Base-by-base conservation (phyloP, 2,329 filamentous ascomycete species). In the Sclerotiophoma versabilis region DNA sequence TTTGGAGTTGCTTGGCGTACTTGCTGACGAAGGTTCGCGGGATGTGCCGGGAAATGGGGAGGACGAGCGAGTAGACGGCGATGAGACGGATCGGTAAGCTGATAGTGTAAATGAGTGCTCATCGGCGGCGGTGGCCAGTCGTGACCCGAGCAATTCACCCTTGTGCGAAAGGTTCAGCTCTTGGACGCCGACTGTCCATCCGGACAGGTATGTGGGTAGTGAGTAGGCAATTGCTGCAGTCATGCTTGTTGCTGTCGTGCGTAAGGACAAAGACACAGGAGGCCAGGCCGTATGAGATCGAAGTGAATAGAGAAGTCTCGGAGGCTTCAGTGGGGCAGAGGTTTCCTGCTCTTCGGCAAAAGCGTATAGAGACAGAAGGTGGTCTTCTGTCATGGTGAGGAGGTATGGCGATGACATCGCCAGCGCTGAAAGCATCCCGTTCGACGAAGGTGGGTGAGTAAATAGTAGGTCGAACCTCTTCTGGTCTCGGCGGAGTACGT, bases 181-280 rank as follows among this genome's bases (percentile, higher is more conserved):
- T 73, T 98, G 93, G n/a, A 98, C 85, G 2, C 92, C 93, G 14
- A 96, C 84, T 7, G 90, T 92, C 91, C 93, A 97, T 23, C 92
- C 92, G 36, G 86, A 87, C 3, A 88, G 81, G 63, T 87, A 85
- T 2, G 90, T 89, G 14, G 89, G 87, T 60, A 96, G 86, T 0
- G 91, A 90, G 72, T 96, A 97, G 1, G 91, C 93, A 54, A 97
- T 90, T 0, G 91, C 92, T 2, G 91, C 89, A n/a, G 92, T 84
- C 15, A 91, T 84, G 10, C 84, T 84, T 3, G 79, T 77, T 0
- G 84, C 72, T 12, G 85, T 85, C 22, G 81, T 83, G n/a, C 92
- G 86, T 30, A 98, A 84, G 0, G 91, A 93, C n/a, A 96, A 77
- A 0, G 92, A 91, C 9, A 96, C 79, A 1, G 93, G 93, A 2